phyloP scores from a whole-genome alignment of 2,329 filamentous ascomycete genomes.

The Gnomoniopsis sp. region DNA sequence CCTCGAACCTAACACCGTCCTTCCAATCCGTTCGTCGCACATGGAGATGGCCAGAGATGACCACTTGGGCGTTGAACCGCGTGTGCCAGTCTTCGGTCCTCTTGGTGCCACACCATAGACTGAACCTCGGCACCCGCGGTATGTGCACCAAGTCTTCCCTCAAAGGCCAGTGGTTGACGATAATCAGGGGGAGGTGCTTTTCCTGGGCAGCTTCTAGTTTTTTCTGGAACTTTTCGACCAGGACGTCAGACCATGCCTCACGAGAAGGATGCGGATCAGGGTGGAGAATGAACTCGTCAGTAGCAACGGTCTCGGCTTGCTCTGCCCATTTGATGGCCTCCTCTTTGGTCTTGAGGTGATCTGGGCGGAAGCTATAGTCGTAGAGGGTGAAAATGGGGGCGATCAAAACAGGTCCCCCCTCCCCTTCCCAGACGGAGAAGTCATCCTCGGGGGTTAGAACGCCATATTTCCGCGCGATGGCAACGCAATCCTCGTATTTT shows the following conservation, averaged over 20 bases:
- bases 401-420: conserved; percentile 44
- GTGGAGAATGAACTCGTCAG: conserved; percentile 35
- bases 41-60: conserved; percentile 34
- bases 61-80: conserved; percentile 32
- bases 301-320: conserved; percentile 32
- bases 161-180: conserved; percentile 37
- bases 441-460: conserved; percentile 56
- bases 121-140: conserved; percentile 33
- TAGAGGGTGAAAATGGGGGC: conserved; percentile 57
- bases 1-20: conserved; percentile 34
- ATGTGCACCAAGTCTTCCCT: conserved; percentile 33
- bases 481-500: conserved; percentile 53
- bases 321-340: conserved; percentile 38
- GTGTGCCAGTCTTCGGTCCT: conserved; percentile 33
- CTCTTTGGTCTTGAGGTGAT: conserved; percentile 40
- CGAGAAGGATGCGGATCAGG: conserved; percentile 31
- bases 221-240: conserved; percentile 26
- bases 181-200: conserved; percentile 25
- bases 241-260: conserved; percentile 32
- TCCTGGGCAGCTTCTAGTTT: conserved; percentile 26
- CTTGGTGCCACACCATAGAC: conserved; percentile 36
- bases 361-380: conserved; percentile 56
- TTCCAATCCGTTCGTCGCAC: conserved; percentile 37
- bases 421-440: conserved; percentile 50
- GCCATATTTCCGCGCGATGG: conserved; percentile 47